These are phyloP conservation scores for Gomphus bonarii DNA, from an alignment of 1,284 basidiomycete genomes.

Conservation along the genomic window DNA sequence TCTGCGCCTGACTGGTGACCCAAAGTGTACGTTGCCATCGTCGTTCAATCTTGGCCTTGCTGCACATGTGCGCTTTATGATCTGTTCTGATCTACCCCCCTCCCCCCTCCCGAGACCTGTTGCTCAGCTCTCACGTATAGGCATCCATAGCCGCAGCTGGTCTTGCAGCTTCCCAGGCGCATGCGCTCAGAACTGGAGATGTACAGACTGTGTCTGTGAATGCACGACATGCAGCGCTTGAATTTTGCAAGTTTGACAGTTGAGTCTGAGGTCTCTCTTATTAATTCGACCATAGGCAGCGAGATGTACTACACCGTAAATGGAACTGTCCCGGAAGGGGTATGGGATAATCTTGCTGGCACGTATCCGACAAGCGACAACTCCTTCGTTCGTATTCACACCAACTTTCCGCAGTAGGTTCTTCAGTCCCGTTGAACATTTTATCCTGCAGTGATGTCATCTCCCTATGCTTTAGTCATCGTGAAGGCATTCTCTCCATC, in stretches of 20 bases:
- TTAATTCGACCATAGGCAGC: constrained; percentile 27
- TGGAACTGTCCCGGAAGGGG: constrained; percentile 23
- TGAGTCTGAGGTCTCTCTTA: background rate
- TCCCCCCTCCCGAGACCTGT: background rate
- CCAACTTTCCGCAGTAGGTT: constrained; percentile 52
- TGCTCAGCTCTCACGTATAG: constrained; percentile 21
- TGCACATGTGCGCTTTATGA: constrained; percentile 32
- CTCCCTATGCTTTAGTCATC: constrained; percentile 30
- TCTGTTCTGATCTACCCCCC: background rate
- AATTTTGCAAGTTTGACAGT: constrained; percentile 36
- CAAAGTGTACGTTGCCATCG: constrained; percentile 35
- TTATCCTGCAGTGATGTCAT: background rate
- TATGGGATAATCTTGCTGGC: constrained; percentile 45
- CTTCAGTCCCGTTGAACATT: background rate
- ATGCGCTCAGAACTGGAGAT: constrained; percentile 32
- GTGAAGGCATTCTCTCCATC: constrained; percentile 39
- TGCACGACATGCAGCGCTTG: constrained; percentile 44
- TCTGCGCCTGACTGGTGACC: constrained; percentile 26
- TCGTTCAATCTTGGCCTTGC: constrained; percentile 39
- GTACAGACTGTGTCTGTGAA: constrained; percentile 41
- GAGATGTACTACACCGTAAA: constrained; percentile 41
- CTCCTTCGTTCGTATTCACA: constrained; percentile 45
- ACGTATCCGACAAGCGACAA: constrained; percentile 42
- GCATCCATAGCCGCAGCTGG: constrained; percentile 43
- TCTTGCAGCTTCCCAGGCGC: constrained; percentile 41